Evolutionary conservation across 768 basidiomycete genomes (phyloP), one percentile per base, ranked within the genome.

Genomic region (Mycena alexandri): DNA sequence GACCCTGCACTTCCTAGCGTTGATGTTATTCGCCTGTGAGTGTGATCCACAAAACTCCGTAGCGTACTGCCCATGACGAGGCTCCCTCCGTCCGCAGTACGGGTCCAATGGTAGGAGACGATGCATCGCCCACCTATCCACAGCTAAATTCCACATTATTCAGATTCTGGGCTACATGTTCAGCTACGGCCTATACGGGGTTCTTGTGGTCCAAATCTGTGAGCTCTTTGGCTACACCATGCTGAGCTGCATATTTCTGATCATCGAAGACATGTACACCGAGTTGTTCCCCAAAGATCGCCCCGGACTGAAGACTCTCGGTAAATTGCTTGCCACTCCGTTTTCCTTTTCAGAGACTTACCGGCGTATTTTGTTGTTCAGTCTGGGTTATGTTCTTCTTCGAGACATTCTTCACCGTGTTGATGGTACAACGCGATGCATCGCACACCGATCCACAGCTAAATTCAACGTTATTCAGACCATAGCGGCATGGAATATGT

Each of bases 401-500:
- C 19, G 72, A 72, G 25, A 48, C 64, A 17, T n/a, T 65, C 0
- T 64, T 65, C 48, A 73, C 68, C 9, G 44, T 72, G 3, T 54
- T 71, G 29, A 43, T 56, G 29, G 29, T 29, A 29, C 29, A 29
- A 6, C 6, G 6, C 29, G n/a, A 29, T 29, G 29, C 29, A 29
- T 6, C 29, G 29, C n/a, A 29, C 29, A 6, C 29, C 29, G 3
- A 29, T 29, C 29, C 29, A 29, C 29, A 3, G 29, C 29, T 29
- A 6, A n/a, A n/a, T n/a, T n/a, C n/a, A n/a, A 29, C 29, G 6
- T 29, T 29, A 29, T 29, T 29, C 29, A 29, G 33, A 69, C 64
- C 14, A 66, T 73, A 16, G 72, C 54, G 24, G 71, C 68, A 33
- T 73, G 70, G 71, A 61, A 65, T 4, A 50, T 29, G 14, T 71